Percentiles rank a stretch among this genome's conserved stretches.
phyloP scores from a whole-genome alignment of 2,329 filamentous ascomycete genomes.

The Diaporthe humulicola region DNA sequence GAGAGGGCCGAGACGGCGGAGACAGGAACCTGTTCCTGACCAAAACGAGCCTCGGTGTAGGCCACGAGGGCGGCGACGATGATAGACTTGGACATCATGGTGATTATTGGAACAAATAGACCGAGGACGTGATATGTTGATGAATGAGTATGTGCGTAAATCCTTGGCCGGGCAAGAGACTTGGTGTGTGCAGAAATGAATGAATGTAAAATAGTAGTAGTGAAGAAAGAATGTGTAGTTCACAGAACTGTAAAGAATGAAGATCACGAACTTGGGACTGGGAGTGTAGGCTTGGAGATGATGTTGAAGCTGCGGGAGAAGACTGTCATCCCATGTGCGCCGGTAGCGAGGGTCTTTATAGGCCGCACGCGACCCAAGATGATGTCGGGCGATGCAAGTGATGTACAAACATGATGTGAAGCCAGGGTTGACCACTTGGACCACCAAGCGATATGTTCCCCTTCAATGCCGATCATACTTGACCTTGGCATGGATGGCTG shows the following conservation, averaged over 20 bases:
- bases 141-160: neutral
- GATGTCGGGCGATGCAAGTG: neutral
- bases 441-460: constrained; percentile 21
- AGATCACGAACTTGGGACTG: constrained; percentile 17
- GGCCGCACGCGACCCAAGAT: constrained; percentile 2
- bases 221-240: constrained; percentile 17
- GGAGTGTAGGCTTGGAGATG: constrained; percentile 20
- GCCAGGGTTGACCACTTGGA: constrained; percentile 13
- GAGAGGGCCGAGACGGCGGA: constrained; percentile 65
- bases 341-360: constrained; percentile 29
- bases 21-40: constrained; percentile 73
- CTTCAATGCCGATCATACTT: constrained; percentile 29
- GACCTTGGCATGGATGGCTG: constrained; percentile 15
- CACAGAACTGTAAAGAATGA: constrained; percentile 33
- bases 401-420: constrained; percentile 29
- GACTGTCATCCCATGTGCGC: constrained; percentile 3
- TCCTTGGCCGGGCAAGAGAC: constrained; percentile 22
- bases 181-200: constrained; percentile 9
- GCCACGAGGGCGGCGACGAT: constrained; percentile 58
- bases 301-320: neutral
- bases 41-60: constrained; percentile 68
- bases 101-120: constrained; percentile 39
- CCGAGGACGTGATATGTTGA: constrained; percentile 1
- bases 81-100: constrained; percentile 59
- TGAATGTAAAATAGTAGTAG: constrained; percentile 18